Evolutionary conservation across 1,284 basidiomycete genomes (phyloP), one percentile per base, ranked within the genome.

Genomic region (Microbotryomycetes sp.): DNA sequence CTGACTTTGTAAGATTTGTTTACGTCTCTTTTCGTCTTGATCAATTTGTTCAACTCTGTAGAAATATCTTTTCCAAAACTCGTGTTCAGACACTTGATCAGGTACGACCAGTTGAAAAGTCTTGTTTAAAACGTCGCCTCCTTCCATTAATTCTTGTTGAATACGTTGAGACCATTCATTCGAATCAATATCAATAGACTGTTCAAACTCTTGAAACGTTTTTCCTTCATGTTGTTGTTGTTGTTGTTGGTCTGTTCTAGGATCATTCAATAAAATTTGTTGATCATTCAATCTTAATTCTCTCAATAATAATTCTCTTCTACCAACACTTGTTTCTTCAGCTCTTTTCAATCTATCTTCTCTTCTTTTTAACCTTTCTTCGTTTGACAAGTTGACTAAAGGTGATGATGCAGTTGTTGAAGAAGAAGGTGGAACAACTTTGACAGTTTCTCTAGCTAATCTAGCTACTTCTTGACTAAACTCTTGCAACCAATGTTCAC

Each of bases 31-130:
- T 73, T 92, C 89, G 69, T 93, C 90, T 29, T 80, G 77, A 65
- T 87, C 84, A 64, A 96, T 92, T 76, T 92, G 89, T 74, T 88
- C 80, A 36, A 86, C 84, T 42, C 92, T 84, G 83, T 93, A 97
- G 77, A 93, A 91, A 77, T 92, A 96, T 16, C 92, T 81, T 54
- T 83, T 82, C 92, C 92, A 96, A 77, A 96, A 97, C 46, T 81
- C 80, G 50, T 86, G 82, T 57, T 83, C 81, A 2, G 82, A 79
- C 69, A 94, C 77, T 59, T 80, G 78, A 23, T 82, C 81, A 89
- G 89, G 1, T 25, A 47, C 87, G 6, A 88, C 75, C 16, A 75
- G 72, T 70, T 85, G 82, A 59, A 82, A 75, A 23, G 84, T 85
- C 58, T 78, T 76, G 66, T 82, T 80, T 56, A 93, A 75, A 14